Conservation (phyloP, 2,329 filamentous ascomycete species). For the Penicillium sp. region DNA sequence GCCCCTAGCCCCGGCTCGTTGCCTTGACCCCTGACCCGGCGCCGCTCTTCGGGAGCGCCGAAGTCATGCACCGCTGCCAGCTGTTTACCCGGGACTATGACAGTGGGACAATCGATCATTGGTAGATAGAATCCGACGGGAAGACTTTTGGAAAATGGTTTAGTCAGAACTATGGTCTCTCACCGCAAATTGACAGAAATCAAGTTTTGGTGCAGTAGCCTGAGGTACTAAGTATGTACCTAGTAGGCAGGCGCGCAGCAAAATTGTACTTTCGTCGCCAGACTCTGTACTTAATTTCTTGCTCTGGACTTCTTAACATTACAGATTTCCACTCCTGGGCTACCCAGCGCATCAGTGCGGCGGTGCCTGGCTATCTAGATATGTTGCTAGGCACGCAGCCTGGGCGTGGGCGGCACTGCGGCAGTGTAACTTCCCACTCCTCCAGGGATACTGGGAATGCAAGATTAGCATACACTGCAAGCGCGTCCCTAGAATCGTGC, state of each 20-base stretch:
- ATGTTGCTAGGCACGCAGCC: neutral
- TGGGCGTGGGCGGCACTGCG: neutral
- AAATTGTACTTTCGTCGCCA: too few relatives aligned
- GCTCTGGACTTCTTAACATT: neutral
- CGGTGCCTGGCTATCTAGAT: neutral
- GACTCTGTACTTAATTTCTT: too few relatives aligned
- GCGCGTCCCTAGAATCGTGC: neutral
- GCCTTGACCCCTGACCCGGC: neutral
- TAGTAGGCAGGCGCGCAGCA: too few relatives aligned
- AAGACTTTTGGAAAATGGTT: neutral
- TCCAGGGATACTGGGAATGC: neutral
- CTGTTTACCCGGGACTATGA: neutral
- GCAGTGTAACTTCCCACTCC: neutral
- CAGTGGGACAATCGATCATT: neutral
- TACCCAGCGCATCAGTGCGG: neutral
- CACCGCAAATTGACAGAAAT: neutral
- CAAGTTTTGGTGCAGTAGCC: neutral
- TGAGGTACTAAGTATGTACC: too few relatives aligned
- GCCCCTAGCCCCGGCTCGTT: neutral
- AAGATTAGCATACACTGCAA: neutral
- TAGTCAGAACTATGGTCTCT: neutral
- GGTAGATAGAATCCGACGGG: neutral
- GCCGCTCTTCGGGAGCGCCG: neutral
- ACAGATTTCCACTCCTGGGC: neutral
- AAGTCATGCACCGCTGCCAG: neutral